A percentile compares a stretch with the other conserved stretches of the same genome.
phyloP scores from a whole-genome alignment of 2,329 filamentous ascomycete genomes.

The Ophiocordyceps camponoti-floridani region DNA sequence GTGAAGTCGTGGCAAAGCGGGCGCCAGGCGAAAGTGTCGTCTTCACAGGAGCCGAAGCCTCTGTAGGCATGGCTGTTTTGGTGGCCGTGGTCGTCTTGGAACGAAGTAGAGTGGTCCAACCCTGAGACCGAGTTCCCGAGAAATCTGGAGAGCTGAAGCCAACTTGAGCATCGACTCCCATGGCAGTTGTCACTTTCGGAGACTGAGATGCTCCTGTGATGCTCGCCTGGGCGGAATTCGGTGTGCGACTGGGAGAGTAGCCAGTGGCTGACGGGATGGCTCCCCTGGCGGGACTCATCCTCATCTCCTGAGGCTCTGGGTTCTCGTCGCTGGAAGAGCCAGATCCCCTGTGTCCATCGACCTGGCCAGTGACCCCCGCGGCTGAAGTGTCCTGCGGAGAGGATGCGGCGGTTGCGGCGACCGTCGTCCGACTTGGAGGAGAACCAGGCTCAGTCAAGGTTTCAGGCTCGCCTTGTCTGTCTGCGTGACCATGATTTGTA shows the following conservation, averaged over 20 bases:
- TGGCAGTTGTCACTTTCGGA: background rate
- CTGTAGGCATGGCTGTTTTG: background rate
- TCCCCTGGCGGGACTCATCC: background rate
- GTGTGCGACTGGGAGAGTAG: background rate
- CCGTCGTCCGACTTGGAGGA: too few relatives aligned
- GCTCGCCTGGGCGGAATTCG: background rate
- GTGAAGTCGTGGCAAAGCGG: background rate
- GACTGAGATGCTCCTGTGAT: background rate
- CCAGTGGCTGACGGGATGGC: too few relatives aligned
- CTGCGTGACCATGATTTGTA: too few relatives aligned
- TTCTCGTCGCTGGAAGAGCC: background rate
- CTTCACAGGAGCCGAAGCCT: background rate
- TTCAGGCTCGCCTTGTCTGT: too few relatives aligned
- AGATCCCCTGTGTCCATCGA: background rate
- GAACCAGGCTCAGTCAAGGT: too few relatives aligned
- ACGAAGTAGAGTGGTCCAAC: background rate
- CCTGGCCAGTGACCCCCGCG: background rate
- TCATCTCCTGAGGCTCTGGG: background rate
- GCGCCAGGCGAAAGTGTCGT: background rate
- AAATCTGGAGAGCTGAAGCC: background rate
- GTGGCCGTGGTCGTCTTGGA: background rate
- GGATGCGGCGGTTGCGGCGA: too few relatives aligned
- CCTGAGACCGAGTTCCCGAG: background rate
- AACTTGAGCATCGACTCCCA: background rate
- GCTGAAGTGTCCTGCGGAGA: background rate